Conservation (phyloP, 768 basidiomycete genomes). For the Hydnomerulius pinastri region DNA sequence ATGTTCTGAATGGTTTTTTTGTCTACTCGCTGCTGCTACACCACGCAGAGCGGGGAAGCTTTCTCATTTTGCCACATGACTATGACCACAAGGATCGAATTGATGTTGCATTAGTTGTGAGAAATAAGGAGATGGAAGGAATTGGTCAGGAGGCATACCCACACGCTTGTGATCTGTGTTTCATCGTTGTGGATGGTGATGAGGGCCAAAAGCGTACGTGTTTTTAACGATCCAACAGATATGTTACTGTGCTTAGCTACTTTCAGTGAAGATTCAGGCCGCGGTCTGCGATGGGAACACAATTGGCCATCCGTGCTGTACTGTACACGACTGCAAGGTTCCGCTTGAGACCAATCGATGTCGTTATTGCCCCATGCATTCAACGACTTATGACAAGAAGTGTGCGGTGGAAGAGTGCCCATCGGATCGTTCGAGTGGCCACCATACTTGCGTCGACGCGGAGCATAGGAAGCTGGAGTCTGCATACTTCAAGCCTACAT, state of each 20-base stretch:
- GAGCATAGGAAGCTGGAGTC: no score
- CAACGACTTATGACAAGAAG: no score
- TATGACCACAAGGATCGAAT: not conserved
- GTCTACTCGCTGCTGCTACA: slow-evolving; percentile 23
- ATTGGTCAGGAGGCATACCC: slow-evolving; percentile 6
- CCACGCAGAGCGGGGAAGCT: slow-evolving; percentile 12
- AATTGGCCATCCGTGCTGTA: no score
- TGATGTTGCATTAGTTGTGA: not conserved
- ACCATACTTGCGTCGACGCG: no score
- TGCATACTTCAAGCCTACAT: no score
- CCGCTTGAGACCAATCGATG: no score
- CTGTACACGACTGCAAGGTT: no score
- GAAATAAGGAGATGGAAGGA: slow-evolving; percentile 6
- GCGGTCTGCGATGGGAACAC: slow-evolving; percentile 16
- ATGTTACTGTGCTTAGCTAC: not conserved
- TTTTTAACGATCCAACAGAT: not conserved
- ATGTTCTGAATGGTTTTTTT: slow-evolving; percentile 26
- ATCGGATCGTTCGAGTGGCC: no score
- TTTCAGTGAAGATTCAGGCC: not conserved
- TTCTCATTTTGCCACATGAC: slow-evolving; percentile 11
- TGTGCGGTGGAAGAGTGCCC: no score
- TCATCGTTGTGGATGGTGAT: not conserved
- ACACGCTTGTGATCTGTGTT: slow-evolving; percentile 4
- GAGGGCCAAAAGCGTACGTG: not conserved
- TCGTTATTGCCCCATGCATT: no score